phyloP scores from a whole-genome alignment of 306 rosid species.

The Cicer judaicum region DNA sequence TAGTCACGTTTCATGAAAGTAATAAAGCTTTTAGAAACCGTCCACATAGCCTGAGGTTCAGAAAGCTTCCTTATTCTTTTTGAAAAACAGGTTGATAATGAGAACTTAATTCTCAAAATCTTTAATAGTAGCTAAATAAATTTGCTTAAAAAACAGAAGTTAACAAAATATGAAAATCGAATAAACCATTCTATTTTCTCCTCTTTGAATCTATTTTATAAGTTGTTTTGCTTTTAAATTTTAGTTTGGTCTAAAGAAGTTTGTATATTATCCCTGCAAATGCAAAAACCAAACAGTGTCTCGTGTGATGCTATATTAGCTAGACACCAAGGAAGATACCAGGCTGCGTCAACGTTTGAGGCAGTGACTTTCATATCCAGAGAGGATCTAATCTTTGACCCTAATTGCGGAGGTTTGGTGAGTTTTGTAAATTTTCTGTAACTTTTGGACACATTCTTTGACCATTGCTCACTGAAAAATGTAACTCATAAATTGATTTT shows the following conservation, averaged over 20 bases:
- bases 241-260: background rate
- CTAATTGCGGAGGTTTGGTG: conserved; percentile 24
- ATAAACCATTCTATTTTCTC: background rate
- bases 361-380: conserved; percentile 15
- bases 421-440: conserved; percentile 17
- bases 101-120: background rate
- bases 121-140: background rate
- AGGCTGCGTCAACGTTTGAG: conserved; percentile 39
- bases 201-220: background rate
- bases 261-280: background rate
- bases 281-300: conserved; percentile 18
- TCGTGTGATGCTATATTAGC: background rate
- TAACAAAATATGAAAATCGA: background rate
- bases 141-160: background rate
- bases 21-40: background rate
- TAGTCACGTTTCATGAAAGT: too few relatives aligned
- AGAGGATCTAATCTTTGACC: conserved; percentile 37
- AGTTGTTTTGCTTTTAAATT: background rate
- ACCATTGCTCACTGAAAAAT: conserved; percentile 13
- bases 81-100: background rate
- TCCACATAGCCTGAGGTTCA: background rate
- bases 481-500: conserved; percentile 17
- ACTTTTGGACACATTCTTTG: background rate
- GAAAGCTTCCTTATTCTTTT: background rate
- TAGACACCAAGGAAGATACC: background rate